Conservation (phyloP, 2,329 filamentous ascomycete genomes). For the Xylariaceae sp. region DNA sequence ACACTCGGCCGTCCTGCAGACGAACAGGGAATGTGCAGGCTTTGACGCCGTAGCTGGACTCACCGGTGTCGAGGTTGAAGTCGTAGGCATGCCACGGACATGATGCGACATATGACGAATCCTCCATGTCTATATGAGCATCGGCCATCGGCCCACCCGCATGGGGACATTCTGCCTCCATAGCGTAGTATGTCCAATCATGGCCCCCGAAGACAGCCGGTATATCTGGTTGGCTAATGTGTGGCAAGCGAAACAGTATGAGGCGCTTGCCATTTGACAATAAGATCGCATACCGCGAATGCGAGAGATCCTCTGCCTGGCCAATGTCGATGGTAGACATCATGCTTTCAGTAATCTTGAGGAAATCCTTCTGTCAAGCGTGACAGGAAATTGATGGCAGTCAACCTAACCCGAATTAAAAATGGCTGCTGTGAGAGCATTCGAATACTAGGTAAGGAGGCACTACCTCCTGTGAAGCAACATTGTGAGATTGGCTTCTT, state of each 20-base stretch:
- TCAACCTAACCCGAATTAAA: neutral
- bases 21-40: conserved; percentile 53
- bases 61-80: conserved; percentile 56
- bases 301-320: conserved; percentile 43
- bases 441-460: neutral
- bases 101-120: conserved; percentile 54
- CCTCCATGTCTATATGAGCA: conserved; percentile 54
- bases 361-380: neutral
- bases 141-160: conserved; percentile 54
- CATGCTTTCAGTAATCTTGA: conserved; percentile 2
- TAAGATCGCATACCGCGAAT: conserved; percentile 51
- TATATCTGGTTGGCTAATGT: conserved; percentile 43
- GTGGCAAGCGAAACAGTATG: conserved; percentile 53
- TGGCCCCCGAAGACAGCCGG: conserved; percentile 42
- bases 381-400: neutral
- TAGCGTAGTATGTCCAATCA: conserved; percentile 55
- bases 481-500: too few species aligned
- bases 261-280: conserved; percentile 53
- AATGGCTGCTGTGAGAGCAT: neutral
- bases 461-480: too few species aligned
- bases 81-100: conserved; percentile 58
- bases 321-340: conserved; percentile 42
- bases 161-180: conserved; percentile 56
- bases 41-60: conserved; percentile 55
- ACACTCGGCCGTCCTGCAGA: conserved; percentile 44